A percentile compares a stretch with the other conserved stretches of the same genome.
These are phyloP conservation scores for Luffa acutangula DNA, from an alignment of 306 rosid species.

Conservation along the genomic window DNA sequence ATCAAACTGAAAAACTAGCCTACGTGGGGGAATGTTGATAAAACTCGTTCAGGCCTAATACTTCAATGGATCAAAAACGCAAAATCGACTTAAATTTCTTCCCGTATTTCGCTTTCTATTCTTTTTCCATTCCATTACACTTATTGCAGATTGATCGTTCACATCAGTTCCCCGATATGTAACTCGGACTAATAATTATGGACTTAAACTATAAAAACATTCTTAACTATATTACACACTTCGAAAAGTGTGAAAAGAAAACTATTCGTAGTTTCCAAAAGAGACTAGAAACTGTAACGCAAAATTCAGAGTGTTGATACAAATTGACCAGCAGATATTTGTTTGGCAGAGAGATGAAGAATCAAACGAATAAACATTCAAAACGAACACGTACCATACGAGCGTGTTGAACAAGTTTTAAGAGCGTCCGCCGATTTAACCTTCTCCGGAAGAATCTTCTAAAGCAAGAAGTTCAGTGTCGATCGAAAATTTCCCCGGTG, in stretches of 20 bases:
- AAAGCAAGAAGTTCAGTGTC: neutral
- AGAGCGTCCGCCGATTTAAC: neutral
- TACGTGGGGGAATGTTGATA: neutral
- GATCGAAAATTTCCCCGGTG: neutral
- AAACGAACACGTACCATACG: neutral
- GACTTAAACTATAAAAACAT: neutral
- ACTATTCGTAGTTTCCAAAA: neutral
- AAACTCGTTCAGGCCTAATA: neutral
- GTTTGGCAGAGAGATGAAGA: neutral
- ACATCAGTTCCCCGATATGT: no score
- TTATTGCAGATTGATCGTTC: neutral
- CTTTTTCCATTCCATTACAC: neutral
- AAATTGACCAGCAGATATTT: neutral
- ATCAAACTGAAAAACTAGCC: neutral
- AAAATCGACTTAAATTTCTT: neutral
- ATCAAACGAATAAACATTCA: neutral
- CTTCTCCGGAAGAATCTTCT: neutral
- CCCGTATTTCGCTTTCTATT: neutral
- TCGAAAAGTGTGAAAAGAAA: neutral
- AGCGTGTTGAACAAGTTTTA: no score
- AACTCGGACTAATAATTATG: neutral
- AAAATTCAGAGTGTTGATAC: neutral
- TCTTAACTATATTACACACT: neutral
- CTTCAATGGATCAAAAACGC: neutral
- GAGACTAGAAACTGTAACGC: neutral